Conservation (phyloP, 169 alveolate genomes). For the Nephromyces sp. region DNA sequence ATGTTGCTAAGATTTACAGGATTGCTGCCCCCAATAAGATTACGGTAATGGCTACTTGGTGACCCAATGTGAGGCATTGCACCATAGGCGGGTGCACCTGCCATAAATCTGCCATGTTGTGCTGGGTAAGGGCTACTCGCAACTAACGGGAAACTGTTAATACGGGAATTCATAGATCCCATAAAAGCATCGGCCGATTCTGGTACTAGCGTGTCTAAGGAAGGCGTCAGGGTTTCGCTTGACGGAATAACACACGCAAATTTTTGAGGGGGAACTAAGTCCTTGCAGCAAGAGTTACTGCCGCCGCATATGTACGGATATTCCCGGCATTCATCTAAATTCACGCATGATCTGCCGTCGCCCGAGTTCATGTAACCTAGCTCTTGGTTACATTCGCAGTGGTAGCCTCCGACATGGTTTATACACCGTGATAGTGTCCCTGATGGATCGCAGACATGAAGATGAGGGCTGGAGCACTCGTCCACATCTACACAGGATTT, state of each 20-base stretch:
- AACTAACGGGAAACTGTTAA: too few relatives aligned
- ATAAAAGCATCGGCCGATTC: too few relatives aligned
- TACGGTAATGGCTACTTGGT: too few relatives aligned
- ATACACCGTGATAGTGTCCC: constrained; percentile 32
- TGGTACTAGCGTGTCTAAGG: too few relatives aligned
- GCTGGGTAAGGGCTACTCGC: too few relatives aligned
- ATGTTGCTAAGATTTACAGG: too few relatives aligned
- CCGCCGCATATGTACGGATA: constrained; percentile 50
- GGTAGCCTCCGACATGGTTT: constrained; percentile 42
- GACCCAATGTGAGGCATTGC: too few relatives aligned
- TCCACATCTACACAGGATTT: constrained; percentile 39
- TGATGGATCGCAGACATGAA: constrained; percentile 37
- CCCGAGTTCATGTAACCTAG: constrained; percentile 22
- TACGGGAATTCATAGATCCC: too few relatives aligned
- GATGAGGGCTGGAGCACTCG: constrained; percentile 29
- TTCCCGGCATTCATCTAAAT: constrained; percentile 41
- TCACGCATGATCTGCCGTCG: constrained; percentile 35
- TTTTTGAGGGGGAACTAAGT: constrained; percentile 42
- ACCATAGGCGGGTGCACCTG: too few relatives aligned
- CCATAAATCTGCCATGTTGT: too few relatives aligned
- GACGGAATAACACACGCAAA: constrained; percentile 27
- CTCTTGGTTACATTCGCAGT: constrained; percentile 35
- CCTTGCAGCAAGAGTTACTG: constrained; percentile 41
- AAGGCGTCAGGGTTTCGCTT: too few relatives aligned
- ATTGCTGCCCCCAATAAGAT: too few relatives aligned